phyloP scores from a whole-genome alignment of 176 grass and related monocot genomes.

The Triticum dicoccoides region DNA sequence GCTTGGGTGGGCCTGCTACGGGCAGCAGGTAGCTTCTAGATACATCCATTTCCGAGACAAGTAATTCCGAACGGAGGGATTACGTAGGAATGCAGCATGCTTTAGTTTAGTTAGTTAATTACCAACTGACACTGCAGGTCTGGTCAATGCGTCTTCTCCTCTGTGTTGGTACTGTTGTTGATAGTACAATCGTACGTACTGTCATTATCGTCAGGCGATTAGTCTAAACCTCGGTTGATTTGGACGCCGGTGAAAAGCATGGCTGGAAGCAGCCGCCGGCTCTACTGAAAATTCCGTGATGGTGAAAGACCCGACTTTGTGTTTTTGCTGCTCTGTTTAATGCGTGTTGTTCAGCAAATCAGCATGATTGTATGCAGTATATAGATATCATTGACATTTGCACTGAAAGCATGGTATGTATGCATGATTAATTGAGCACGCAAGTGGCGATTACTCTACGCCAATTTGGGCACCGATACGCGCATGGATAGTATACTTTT shows the following conservation, averaged over 20 bases:
- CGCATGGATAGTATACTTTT: not conserved
- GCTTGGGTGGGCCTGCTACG: not conserved
- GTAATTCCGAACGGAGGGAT: no score
- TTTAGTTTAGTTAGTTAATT: not conserved
- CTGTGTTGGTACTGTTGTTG: not conserved
- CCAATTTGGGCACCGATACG: no score
- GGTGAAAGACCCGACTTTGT: not conserved
- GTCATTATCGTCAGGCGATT: not conserved
- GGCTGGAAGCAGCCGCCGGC: not conserved
- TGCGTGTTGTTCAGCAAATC: no score
- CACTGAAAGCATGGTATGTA: no score
- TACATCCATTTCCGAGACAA: no score
- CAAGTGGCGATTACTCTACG: not conserved
- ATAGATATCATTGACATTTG: no score
- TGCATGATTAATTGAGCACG: not conserved
- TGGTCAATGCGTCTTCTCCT: not conserved
- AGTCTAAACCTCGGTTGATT: not conserved
- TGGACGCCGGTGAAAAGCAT: not conserved
- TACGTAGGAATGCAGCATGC: not conserved
- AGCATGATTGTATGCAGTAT: not conserved
- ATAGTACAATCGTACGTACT: not conserved
- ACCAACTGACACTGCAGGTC: not conserved
- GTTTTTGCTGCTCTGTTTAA: not conserved
- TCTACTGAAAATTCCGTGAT: not conserved
- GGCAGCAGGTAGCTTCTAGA: not conserved